Conservation (phyloP, 176 grass and related monocot genomes). For the Pontederia crassipes region DNA sequence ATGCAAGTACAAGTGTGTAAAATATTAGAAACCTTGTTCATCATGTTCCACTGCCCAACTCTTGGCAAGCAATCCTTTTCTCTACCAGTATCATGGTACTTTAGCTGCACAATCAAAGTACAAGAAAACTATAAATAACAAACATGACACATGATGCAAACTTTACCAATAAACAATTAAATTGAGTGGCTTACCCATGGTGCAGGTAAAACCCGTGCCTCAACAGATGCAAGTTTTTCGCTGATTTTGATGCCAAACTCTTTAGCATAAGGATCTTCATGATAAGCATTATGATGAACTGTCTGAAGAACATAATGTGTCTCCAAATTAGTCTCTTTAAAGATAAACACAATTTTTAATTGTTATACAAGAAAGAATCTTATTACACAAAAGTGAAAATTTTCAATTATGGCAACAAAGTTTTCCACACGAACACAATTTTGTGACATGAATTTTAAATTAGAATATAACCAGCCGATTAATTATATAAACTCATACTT, state of each 20-base stretch:
- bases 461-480: no score
- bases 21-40: constrained; percentile 67
- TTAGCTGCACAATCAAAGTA: constrained; percentile 38
- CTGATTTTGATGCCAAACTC: constrained; percentile 96
- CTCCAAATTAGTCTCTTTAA: background rate
- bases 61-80: constrained; percentile 90
- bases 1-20: background rate
- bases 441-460: no score
- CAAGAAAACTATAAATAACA: background rate
- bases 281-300: constrained; percentile 75
- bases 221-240: constrained; percentile 62
- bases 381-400: no score
- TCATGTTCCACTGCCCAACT: constrained; percentile 99
- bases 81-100: constrained; percentile 81
- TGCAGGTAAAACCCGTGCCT: constrained; percentile 88
- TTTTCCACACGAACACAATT: no score
- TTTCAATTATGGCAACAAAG: no score
- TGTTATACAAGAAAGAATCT: no score
- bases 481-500: no score
- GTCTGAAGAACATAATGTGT: constrained; percentile 28
- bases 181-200: constrained; percentile 51
- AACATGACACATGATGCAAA: no score
- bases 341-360: background rate
- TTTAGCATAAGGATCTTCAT: constrained; percentile 77
- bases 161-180: background rate